Conservation (phyloP, 495 filamentous ascomycete genomes). For the Aspergillus ostianus region DNA sequence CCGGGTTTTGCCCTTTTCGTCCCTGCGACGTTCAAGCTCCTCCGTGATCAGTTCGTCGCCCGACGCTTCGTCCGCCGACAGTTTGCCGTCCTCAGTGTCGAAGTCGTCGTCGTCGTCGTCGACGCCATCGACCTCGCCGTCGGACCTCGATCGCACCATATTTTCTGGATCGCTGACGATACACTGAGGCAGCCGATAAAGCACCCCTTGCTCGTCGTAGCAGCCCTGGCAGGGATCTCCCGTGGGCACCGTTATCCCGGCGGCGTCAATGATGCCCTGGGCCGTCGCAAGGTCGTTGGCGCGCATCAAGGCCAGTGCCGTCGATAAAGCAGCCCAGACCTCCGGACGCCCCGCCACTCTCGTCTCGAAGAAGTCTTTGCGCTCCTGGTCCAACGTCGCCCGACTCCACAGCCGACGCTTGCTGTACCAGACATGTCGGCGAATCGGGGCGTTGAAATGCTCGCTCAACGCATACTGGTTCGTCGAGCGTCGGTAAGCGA, state of each 20-base stretch:
- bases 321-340: slow-evolving; percentile 72
- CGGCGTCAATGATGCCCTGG: slow-evolving; percentile 73
- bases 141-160: slow-evolving; percentile 43
- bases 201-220: slow-evolving; percentile 74
- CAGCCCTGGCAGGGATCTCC: slow-evolving; percentile 68
- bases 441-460: slow-evolving; percentile 53
- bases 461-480: slow-evolving; percentile 32
- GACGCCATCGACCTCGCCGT: slow-evolving; percentile 20
- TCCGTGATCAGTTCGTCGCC: slow-evolving; percentile 48
- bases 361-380: slow-evolving; percentile 78
- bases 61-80: slow-evolving; percentile 41
- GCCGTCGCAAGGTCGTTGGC: slow-evolving; percentile 63
- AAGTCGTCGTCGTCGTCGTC: slow-evolving; percentile 34
- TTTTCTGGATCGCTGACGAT: slow-evolving; percentile 76
- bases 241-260: slow-evolving; percentile 75
- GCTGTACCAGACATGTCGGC: slow-evolving; percentile 49
- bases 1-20: slow-evolving; percentile 61
- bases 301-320: slow-evolving; percentile 65
- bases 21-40: slow-evolving; percentile 56
- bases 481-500: slow-evolving; percentile 18
- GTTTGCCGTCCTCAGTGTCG: slow-evolving; percentile 48
- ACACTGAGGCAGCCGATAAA: slow-evolving; percentile 74
- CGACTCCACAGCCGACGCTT: slow-evolving; percentile 54
- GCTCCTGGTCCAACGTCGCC: slow-evolving; percentile 45
- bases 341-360: slow-evolving; percentile 72